phyloP scores from a whole-genome alignment of 768 basidiomycete species.

The Udeniomyces megalosporus region DNA sequence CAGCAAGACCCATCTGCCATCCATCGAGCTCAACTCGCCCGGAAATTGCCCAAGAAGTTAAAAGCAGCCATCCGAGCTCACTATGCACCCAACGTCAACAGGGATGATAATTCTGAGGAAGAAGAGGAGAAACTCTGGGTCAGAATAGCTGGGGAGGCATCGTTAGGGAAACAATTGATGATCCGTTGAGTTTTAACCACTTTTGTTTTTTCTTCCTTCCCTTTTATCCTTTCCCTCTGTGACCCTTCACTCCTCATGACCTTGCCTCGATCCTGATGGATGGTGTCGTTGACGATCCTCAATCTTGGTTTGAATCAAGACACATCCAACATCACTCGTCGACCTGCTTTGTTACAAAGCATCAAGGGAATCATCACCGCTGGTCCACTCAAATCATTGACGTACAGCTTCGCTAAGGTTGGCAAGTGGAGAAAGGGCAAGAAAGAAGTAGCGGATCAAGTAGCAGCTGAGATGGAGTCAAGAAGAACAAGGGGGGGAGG shows the following conservation, averaged over 20 bases:
- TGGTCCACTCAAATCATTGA: conserved; percentile 58
- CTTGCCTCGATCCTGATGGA: background rate
- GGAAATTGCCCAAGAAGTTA: conserved; percentile 59
- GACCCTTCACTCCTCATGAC: background rate
- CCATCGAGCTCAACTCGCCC: conserved; percentile 55
- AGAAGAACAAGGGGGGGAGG: no score
- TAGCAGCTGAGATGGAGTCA: background rate
- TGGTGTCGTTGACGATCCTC: background rate
- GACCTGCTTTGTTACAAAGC: conserved; percentile 68
- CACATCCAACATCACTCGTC: conserved; percentile 57
- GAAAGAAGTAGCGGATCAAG: background rate
- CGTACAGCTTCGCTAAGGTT: conserved; percentile 60
- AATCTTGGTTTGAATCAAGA: conserved; percentile 34
- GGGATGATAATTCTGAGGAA: conserved; percentile 36
- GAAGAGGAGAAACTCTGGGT: conserved; percentile 66
- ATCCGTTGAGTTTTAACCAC: conserved; percentile 20
- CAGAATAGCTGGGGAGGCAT: conserved; percentile 48
- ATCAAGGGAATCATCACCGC: conserved; percentile 74
- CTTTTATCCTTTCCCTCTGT: background rate
- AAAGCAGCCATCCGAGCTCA: conserved; percentile 27
- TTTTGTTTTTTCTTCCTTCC: background rate
- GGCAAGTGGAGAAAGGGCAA: conserved; percentile 46
- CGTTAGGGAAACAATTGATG: conserved; percentile 39
- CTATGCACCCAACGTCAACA: conserved; percentile 16
- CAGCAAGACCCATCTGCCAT: conserved; percentile 55